Evolutionary conservation across 208 protist genomes (phyloP).

Genomic region (Trypanosoma rangeli): DNA sequence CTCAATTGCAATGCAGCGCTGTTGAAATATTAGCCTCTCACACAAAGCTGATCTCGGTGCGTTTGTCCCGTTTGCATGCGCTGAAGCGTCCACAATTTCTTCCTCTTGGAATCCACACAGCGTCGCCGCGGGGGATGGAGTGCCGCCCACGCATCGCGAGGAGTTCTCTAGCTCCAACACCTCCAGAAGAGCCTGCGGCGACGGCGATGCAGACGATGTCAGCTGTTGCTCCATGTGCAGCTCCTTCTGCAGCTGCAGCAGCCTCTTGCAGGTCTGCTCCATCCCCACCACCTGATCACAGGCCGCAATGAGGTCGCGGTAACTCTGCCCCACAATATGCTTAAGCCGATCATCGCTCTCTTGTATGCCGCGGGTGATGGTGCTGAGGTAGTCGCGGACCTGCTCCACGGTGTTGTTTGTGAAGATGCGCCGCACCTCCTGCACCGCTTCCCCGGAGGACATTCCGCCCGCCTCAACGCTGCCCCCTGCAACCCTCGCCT

Average conservation of each 20-base stretch:
- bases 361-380: constrained; percentile 51
- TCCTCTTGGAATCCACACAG: background rate
- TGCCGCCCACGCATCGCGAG: background rate
- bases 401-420: constrained; percentile 55
- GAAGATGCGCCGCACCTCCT: constrained; percentile 67
- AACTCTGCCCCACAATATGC: constrained; percentile 53
- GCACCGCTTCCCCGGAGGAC: constrained; percentile 47
- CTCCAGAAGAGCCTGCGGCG: background rate
- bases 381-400: constrained; percentile 50
- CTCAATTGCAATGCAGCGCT: constrained; percentile 19
- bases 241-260: constrained; percentile 35
- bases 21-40: background rate
- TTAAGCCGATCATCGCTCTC: constrained; percentile 49
- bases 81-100: background rate
- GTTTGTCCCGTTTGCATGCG: background rate
- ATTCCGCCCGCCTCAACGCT: background rate
- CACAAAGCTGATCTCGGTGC: background rate
- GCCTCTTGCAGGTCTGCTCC: constrained; percentile 41
- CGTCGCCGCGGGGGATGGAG: background rate
- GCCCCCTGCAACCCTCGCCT: background rate
- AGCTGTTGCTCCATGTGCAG: constrained; percentile 4
- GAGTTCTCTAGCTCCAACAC: background rate
- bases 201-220: background rate
- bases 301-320: constrained; percentile 51
- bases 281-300: constrained; percentile 63